phyloP scores from a whole-genome alignment of 108 stramenopile species.

The Cyclotella distinguenda region DNA sequence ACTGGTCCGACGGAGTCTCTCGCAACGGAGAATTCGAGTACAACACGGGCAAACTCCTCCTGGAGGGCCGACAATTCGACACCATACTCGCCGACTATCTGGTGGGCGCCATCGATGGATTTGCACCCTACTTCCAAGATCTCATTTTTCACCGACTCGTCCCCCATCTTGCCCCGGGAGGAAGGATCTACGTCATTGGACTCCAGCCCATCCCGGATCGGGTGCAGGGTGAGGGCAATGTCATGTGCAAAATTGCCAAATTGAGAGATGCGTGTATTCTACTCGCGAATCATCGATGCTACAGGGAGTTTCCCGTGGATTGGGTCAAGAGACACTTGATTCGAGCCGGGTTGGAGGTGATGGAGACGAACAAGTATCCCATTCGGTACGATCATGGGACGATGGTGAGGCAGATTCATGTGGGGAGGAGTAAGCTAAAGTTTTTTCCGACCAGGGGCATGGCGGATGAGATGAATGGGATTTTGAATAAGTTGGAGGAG shows the following conservation, averaged over 20 bases:
- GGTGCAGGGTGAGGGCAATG: slow-evolving; percentile 58
- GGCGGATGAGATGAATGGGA: slow-evolving; percentile 61
- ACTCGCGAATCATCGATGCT: slow-evolving; percentile 90
- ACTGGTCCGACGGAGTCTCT: slow-evolving; percentile 66
- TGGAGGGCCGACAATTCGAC: slow-evolving; percentile 52
- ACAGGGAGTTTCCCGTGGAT: slow-evolving; percentile 93
- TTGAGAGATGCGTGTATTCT: slow-evolving; percentile 93
- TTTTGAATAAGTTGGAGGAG: slow-evolving; percentile 66
- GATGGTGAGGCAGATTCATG: slow-evolving; percentile 89
- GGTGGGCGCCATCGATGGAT: slow-evolving; percentile 96
- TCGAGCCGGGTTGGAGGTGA: slow-evolving; percentile 49
- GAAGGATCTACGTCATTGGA: slow-evolving; percentile 89
- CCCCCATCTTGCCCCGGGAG: slow-evolving; percentile 81
- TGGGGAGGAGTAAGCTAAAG: slow-evolving; percentile 81
- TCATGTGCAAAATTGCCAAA: slow-evolving; percentile 85
- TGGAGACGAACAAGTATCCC: slow-evolving; percentile 70
- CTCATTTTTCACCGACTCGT: slow-evolving; percentile 78
- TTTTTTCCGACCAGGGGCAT: slow-evolving; percentile 63
- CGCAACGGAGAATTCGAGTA: slow-evolving; percentile 17
- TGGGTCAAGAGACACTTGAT: slow-evolving; percentile 89
- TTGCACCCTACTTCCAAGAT: slow-evolving; percentile 94
- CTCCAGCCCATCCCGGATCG: slow-evolving; percentile 91
- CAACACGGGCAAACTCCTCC: slow-evolving; percentile 6
- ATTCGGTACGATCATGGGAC: slow-evolving; percentile 84
- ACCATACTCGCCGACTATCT: slow-evolving; percentile 94